Conservation (phyloP, 2,329 filamentous ascomycete genomes). For the Catunica adiposa region DNA sequence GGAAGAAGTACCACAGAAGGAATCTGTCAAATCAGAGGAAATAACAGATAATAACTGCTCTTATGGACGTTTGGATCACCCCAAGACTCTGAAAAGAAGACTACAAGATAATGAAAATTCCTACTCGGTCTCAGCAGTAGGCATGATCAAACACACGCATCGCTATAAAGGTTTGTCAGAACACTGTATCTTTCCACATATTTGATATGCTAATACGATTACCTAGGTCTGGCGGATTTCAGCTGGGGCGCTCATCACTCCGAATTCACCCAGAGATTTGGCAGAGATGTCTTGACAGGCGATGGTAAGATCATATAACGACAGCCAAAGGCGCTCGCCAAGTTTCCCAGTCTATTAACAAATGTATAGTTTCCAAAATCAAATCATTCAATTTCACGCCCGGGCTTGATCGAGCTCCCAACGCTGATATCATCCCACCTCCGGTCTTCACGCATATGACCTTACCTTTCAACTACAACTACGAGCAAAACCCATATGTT, state of each 20-base stretch:
- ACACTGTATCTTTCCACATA: not conserved
- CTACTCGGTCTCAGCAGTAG: slow-evolving; percentile 55
- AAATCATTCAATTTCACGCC: slow-evolving; percentile 50
- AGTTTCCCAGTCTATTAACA: slow-evolving; percentile 14
- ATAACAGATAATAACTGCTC: slow-evolving; percentile 24
- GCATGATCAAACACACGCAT: slow-evolving; percentile 63
- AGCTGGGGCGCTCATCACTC: slow-evolving; percentile 58
- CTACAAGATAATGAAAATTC: slow-evolving; percentile 52
- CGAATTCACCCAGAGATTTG: slow-evolving; percentile 53
- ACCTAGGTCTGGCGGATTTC: slow-evolving; percentile 61
- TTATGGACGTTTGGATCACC: slow-evolving; percentile 33
- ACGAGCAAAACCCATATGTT: slow-evolving; percentile 72
- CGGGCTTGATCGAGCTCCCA: slow-evolving; percentile 38
- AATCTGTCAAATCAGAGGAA: slow-evolving; percentile 16
- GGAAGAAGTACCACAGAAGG: slow-evolving; percentile 26
- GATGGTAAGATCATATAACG: slow-evolving; percentile 35
- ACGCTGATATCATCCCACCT: slow-evolving; percentile 61
- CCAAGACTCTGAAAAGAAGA: slow-evolving; percentile 40
- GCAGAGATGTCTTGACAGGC: slow-evolving; percentile 53
- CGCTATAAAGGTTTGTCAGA: slow-evolving; percentile 51
- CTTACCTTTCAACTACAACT: slow-evolving; percentile 62
- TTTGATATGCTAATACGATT: slow-evolving; percentile 17
- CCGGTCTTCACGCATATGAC: slow-evolving; percentile 60
- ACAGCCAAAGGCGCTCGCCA: not conserved
- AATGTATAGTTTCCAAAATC: slow-evolving; percentile 30